A percentile compares a stretch with the other conserved stretches of the same genome.
These are phyloP conservation scores for Aspergillus sparsus DNA, from an alignment of 495 filamentous ascomycete genomes.

Conservation along the genomic window DNA sequence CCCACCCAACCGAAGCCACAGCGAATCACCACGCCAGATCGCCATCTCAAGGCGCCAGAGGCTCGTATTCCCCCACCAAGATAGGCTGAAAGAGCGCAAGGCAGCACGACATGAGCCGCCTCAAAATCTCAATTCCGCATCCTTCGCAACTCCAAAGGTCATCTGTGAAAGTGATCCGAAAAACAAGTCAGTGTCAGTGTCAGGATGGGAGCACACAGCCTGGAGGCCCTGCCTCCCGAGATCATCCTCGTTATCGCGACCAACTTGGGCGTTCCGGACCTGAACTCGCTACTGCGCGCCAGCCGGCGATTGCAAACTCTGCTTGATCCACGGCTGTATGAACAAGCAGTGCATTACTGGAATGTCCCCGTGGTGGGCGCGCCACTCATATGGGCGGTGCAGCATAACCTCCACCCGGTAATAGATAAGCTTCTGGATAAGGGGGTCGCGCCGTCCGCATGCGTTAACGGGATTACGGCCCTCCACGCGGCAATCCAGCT, in stretches of 20 bases:
- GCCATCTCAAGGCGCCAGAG: neutral
- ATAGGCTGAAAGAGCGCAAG: neutral
- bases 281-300: neutral
- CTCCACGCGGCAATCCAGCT: too few species aligned
- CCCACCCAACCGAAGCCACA: neutral
- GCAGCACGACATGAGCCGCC: slow-evolving; percentile 1
- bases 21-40: neutral
- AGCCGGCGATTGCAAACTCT: neutral
- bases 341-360: neutral
- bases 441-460: neutral
- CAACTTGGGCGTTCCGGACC: neutral
- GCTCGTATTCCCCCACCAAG: neutral
- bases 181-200: slow-evolving; percentile 1
- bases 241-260: slow-evolving; percentile 1
- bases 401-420: neutral
- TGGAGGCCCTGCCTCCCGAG: slow-evolving; percentile 1
- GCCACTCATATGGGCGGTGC: neutral
- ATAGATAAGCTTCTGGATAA: neutral
- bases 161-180: neutral
- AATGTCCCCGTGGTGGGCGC: neutral
- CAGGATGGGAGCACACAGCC: neutral
- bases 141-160: neutral
- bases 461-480: neutral
- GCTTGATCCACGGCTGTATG: neutral
- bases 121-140: slow-evolving; percentile 2